phyloP scores from a whole-genome alignment of 169 alveolate genomes.

The Babesia bigemina region DNA sequence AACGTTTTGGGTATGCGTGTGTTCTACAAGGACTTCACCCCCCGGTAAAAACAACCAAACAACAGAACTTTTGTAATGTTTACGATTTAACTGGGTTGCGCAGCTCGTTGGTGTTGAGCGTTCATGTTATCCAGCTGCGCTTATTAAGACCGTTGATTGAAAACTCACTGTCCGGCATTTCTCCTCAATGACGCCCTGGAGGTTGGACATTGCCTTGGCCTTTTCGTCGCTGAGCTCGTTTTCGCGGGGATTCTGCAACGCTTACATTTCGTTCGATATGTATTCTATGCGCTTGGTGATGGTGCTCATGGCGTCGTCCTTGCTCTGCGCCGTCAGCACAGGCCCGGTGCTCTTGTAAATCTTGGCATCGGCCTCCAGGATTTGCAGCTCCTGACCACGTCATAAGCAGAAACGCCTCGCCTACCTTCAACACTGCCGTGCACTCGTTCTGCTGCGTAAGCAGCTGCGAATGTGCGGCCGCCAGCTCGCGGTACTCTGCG shows the following conservation, averaged over 20 bases:
- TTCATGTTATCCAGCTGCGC: constrained; percentile 26
- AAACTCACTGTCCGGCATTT: constrained; percentile 42
- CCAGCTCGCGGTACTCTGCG: constrained; percentile 58
- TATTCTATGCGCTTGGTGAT: constrained; percentile 64
- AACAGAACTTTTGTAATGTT: constrained; percentile 1
- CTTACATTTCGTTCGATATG: constrained; percentile 58
- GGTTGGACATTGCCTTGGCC: constrained; percentile 35
- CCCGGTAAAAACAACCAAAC: background rate
- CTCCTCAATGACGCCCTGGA: constrained; percentile 55
- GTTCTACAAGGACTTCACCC: background rate
- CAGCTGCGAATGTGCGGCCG: constrained; percentile 59
- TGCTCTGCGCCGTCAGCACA: constrained; percentile 49
- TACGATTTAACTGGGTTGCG: constrained; percentile 31
- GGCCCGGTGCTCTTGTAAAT: constrained; percentile 69
- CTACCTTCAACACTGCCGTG: constrained; percentile 46
- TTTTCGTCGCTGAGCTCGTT: constrained; percentile 37
- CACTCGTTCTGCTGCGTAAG: constrained; percentile 67
- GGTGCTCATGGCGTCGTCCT: constrained; percentile 60
- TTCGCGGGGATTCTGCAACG: background rate
- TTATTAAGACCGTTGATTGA: background rate
- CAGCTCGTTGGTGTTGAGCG: constrained; percentile 19
- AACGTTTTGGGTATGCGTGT: constrained; percentile 61
- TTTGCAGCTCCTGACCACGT: constrained; percentile 39
- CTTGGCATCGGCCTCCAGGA: constrained; percentile 60
- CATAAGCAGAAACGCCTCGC: background rate